Percentiles rank a stretch among this genome's conserved stretches.
These are phyloP conservation scores for Gymnopilus junonius DNA, from an alignment of 768 basidiomycete species.

Conservation along the genomic window DNA sequence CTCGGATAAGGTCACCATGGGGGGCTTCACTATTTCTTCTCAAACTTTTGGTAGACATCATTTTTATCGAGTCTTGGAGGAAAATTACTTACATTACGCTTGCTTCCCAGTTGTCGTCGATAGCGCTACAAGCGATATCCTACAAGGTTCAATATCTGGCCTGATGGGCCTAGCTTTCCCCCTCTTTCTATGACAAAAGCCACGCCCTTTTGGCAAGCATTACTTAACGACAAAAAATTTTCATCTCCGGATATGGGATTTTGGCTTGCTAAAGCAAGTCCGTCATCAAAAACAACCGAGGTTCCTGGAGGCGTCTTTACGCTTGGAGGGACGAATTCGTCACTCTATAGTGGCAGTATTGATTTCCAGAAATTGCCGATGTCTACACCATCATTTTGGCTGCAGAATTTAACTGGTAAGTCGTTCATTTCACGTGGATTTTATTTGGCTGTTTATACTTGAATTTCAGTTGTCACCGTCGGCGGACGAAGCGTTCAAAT, in stretches of 20 bases:
- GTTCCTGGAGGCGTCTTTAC: slow-evolving; percentile 70
- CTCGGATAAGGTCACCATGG: slow-evolving; percentile 67
- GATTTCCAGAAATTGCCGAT: slow-evolving; percentile 64
- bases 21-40: slow-evolving; percentile 55
- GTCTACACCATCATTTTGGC: slow-evolving; percentile 57
- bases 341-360: slow-evolving; percentile 67
- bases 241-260: slow-evolving; percentile 63
- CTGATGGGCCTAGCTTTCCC: slow-evolving; percentile 79
- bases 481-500: slow-evolving; percentile 54
- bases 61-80: not conserved
- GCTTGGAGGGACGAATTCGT: slow-evolving; percentile 66
- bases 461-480: slow-evolving; percentile 57
- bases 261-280: slow-evolving; percentile 58
- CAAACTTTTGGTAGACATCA: slow-evolving; percentile 58
- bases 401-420: slow-evolving; percentile 61
- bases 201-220: slow-evolving; percentile 69
- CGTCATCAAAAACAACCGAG: slow-evolving; percentile 38
- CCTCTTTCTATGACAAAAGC: slow-evolving; percentile 58
- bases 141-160: slow-evolving; percentile 63
- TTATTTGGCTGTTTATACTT: not conserved
- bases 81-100: not conserved
- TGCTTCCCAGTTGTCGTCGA: slow-evolving; percentile 59
- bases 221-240: slow-evolving; percentile 47
- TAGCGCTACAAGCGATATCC: slow-evolving; percentile 46
- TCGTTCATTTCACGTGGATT: not conserved